These are phyloP conservation scores for Fusarium ambrosium DNA, from an alignment of 2,329 filamentous ascomycete species.

Conservation along the genomic window DNA sequence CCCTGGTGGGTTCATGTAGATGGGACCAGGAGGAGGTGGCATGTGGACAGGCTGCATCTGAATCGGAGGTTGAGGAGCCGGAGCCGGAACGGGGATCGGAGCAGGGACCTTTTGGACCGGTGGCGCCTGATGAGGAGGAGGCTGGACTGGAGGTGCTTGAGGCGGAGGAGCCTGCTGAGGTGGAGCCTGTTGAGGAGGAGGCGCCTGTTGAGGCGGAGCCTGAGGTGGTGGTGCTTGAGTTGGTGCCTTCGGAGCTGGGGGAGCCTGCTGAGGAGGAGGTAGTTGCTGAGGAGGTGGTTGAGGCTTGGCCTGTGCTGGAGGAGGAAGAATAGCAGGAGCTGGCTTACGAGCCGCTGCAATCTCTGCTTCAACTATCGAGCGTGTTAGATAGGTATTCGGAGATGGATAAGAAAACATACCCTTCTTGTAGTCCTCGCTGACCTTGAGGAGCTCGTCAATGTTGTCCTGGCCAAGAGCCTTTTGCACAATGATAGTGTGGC, in stretches of 20 bases:
- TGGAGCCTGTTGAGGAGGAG: slow-evolving; percentile 50
- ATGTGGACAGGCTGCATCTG: slow-evolving; percentile 25
- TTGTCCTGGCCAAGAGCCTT: slow-evolving; percentile 90
- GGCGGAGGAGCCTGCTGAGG: slow-evolving; percentile 20
- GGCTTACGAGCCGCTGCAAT: slow-evolving; percentile 28
- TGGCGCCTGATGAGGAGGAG: not conserved
- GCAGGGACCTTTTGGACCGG: not conserved
- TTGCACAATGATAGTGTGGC: slow-evolving; percentile 83
- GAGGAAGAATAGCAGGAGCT: slow-evolving; percentile 49
- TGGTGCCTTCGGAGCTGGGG: slow-evolving; percentile 20
- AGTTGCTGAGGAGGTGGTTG: slow-evolving; percentile 56
- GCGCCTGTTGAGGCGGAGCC: slow-evolving; percentile 26
- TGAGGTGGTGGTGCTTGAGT: slow-evolving; percentile 58
- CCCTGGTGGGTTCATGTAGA: slow-evolving; percentile 51
- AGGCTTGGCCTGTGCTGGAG: slow-evolving; percentile 43
- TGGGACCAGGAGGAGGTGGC: slow-evolving; percentile 38
- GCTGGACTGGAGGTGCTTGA: not conserved
- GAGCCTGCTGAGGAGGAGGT: slow-evolving; percentile 13
- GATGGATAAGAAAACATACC: slow-evolving; percentile 54
- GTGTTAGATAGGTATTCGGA: not conserved
- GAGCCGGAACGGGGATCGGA: slow-evolving; percentile 2
- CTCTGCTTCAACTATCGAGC: slow-evolving; percentile 28
- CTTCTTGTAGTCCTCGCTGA: slow-evolving; percentile 82
- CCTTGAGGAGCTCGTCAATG: slow-evolving; percentile 88
- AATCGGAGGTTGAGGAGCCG: slow-evolving; percentile 12